phyloP scores from a whole-genome alignment of 2,329 filamentous ascomycete species.

The Pyricularia grisea region DNA sequence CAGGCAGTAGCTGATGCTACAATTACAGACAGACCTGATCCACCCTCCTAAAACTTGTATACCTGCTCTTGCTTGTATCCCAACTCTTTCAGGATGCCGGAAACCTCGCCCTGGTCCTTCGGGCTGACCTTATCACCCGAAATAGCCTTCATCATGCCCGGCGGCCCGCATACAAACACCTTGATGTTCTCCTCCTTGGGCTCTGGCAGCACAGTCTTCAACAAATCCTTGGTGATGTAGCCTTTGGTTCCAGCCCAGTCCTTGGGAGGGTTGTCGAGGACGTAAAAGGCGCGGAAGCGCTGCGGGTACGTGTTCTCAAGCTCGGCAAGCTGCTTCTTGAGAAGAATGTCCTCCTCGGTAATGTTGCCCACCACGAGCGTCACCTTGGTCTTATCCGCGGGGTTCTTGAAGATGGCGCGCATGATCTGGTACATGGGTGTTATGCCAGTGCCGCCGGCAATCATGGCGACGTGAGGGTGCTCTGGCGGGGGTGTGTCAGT shows the following conservation, averaged over 20 bases:
- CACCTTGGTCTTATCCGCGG: slow-evolving; percentile 93
- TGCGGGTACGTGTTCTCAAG: slow-evolving; percentile 94
- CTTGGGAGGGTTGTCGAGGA: slow-evolving; percentile 75
- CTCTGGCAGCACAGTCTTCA: slow-evolving; percentile 92
- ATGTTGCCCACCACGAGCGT: slow-evolving; percentile 92
- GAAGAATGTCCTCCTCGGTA: slow-evolving; percentile 78
- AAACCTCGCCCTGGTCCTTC: slow-evolving; percentile 87
- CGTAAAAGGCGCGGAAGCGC: slow-evolving; percentile 91
- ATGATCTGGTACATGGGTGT: slow-evolving; percentile 96
- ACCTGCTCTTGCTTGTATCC: slow-evolving; percentile 61
- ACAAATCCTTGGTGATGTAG: slow-evolving; percentile 77
- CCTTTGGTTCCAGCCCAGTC: slow-evolving; percentile 71
- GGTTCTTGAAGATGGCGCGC: slow-evolving; percentile 90
- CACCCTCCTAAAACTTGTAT: slow-evolving; percentile 69
- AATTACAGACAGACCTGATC: too few species aligned
- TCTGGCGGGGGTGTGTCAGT: slow-evolving; percentile 24
- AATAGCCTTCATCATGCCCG: slow-evolving; percentile 86
- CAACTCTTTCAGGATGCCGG: slow-evolving; percentile 60
- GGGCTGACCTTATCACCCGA: slow-evolving; percentile 85
- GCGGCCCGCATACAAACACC: slow-evolving; percentile 92
- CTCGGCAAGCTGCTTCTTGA: slow-evolving; percentile 75
- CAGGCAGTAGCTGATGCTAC: not conserved
- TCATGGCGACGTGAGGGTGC: slow-evolving; percentile 76
- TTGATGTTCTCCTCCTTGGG: slow-evolving; percentile 85
- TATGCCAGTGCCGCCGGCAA: slow-evolving; percentile 95